Base-by-base conservation (phyloP, 192 early-diverging fungal genomes). In the Backusella psychrophila region DNA sequence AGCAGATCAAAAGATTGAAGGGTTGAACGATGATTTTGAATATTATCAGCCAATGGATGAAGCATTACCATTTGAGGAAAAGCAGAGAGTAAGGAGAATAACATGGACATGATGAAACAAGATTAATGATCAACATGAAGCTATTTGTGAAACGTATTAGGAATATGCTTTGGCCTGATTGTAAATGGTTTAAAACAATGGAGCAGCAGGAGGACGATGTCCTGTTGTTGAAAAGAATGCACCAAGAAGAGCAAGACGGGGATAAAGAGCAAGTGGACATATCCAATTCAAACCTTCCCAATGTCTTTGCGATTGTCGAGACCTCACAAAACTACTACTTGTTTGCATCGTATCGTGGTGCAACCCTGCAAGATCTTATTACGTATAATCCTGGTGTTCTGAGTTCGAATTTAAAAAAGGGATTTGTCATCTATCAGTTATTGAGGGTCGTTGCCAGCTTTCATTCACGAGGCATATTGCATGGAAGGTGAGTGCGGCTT, bases 381-480 rank as follows among this genome's bases (percentile, higher is more conserved):
- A 85, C 81, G n/a, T 90, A 85, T 65, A 90, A 87, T 77, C 85
- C 87, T 0, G 89, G 87, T 41, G 83, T 87, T 19, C 77, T 90
- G 11, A 84, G 83, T 71, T 87, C 87, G 0, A 86, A 87, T 44
- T 77, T 87, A n/a, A 90, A 88, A 66, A 90, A 90, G 46, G 82
- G 85, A 6, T 92, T 92, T 76, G 66, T 92, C 12, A 75, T 89
- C 1, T 92, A 87, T 65, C 91, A 92, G 77, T 49, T 92, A 2
- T 53, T 90, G 19, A 83, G 83, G 69, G 78, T 82, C 4, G 53
- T 89, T 11, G 83, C 83, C 23, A 82, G 79, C 31, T 71, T 91
- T 23, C 91, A 92, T 56, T 72, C 74, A n/a, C 74, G 79, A 63
- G 91, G 91, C 6, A 56, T 91, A 8, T 76, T 88, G 33, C 91